phyloP scores from a whole-genome alignment of 345 rosid species.

The Cardamine occulta region DNA sequence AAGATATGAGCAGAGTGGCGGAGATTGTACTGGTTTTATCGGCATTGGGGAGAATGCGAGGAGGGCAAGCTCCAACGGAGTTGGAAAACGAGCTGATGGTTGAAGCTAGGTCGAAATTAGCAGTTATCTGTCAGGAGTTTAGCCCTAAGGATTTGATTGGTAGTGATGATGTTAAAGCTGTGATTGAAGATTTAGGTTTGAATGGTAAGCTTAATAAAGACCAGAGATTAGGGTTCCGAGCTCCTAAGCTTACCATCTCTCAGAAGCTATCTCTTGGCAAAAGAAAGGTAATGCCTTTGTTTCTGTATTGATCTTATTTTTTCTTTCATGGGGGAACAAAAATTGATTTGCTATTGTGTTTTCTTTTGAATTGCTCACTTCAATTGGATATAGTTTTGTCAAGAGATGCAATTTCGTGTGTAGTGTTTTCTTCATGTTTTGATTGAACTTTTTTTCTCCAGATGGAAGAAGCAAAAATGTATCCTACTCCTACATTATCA shows the following conservation, averaged over 20 bases:
- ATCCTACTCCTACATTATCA: conserved; percentile 44
- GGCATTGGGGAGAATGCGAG: conserved; percentile 73
- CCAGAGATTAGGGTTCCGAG: conserved; percentile 61
- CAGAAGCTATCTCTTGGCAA: conserved; percentile 66
- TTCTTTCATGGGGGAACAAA: too few relatives aligned
- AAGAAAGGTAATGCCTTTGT: conserved; percentile 62
- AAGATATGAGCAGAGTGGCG: conserved; percentile 61
- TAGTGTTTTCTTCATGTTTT: neutral
- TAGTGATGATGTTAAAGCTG: conserved; percentile 56
- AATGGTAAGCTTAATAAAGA: conserved; percentile 57
- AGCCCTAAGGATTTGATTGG: conserved; percentile 69
- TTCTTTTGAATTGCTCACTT: neutral
- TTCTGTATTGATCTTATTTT: neutral
- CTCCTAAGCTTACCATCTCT: conserved; percentile 60
- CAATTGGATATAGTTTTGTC: neutral
- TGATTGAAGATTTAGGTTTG: conserved; percentile 87
- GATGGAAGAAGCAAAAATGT: conserved; percentile 81
- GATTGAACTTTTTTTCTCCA: conserved; percentile 28
- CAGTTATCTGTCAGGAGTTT: conserved; percentile 55
- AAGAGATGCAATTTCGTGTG: neutral
- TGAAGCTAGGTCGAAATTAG: conserved; percentile 78
- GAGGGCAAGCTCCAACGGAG: conserved; percentile 66
- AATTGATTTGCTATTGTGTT: too few relatives aligned
- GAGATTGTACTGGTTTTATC: conserved; percentile 87
- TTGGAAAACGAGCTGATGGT: conserved; percentile 68